Evolutionary conservation across 2,329 filamentous ascomycete genomes (phyloP), one percentile per base, ranked within the genome.

Genomic region (Sporothrix brasiliensis): DNA sequence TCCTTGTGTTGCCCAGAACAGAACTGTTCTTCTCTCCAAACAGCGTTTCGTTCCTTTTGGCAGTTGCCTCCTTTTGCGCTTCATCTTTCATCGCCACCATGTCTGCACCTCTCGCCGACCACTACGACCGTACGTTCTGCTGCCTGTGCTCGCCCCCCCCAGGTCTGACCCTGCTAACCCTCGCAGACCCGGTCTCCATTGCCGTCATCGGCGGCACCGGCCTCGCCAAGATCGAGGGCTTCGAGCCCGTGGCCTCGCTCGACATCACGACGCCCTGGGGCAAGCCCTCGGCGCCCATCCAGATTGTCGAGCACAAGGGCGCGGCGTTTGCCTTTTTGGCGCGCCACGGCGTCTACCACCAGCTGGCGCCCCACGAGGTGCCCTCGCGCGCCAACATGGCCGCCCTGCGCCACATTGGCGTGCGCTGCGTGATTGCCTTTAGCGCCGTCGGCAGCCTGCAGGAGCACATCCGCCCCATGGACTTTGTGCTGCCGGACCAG

Each of bases 401-500:
- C n/a, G 95, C 95, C n/a, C 86, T 99, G 73, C 90, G 95, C 74
- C 89, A 88, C 76, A 85, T 99, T 72, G 95, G 95, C 75, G 95
- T 98, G 60, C 90, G 94, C 77, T 92, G 89, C 79, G 88, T 98
- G 79, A 92, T 99, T 78, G 93, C 94, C 74, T 99, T 99, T 84
- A 94, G 91, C 74, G 95, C 95, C 65, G 95, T 99, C 70, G 95
- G 95, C 73, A 94, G 91, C 77, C 84, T 99, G 78, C 92, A 91
- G 79, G 95, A 97, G 83, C 88, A 93, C 77, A 94, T 99, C 80
- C 92, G 92, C 82, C 95, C 95, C 56, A 91, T 95, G 82, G 95
- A 99, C 84, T 99, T 99, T 80, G 92, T 98, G 67, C 87, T 99
- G 14, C 95, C 94, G 0, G 93, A 97, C 81, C 95, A 99, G 84